phyloP scores from a whole-genome alignment of 257 asterid species.

The Coffea canephora region DNA sequence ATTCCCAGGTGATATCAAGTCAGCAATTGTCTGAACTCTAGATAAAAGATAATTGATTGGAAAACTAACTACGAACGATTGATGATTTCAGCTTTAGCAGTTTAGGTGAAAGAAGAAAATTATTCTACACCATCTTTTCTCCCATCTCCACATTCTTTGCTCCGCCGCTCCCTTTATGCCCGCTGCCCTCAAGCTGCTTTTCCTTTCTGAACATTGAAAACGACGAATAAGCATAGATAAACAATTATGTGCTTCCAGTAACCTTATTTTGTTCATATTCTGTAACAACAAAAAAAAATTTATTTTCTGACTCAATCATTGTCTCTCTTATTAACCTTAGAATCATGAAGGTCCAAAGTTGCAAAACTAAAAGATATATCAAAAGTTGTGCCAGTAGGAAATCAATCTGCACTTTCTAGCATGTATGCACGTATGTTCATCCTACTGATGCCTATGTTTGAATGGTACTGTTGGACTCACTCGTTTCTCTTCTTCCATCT shows the following conservation, averaged over 20 bases:
- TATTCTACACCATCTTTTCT: constrained; percentile 24
- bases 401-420: neutral
- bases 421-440: neutral
- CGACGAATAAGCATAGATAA: neutral
- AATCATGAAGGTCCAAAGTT: neutral
- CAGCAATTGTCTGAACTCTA: constrained; percentile 27
- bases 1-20: constrained; percentile 40
- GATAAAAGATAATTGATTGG: constrained; percentile 31
- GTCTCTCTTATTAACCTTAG: neutral
- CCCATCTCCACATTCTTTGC: constrained; percentile 1
- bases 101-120: constrained; percentile 16
- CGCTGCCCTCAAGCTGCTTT: constrained; percentile 58
- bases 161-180: constrained; percentile 12
- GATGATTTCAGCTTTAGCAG: constrained; percentile 23
- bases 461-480: constrained; percentile 40
- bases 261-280: neutral
- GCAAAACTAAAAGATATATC: no score
- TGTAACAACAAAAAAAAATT: neutral
- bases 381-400: neutral
- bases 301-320: neutral
- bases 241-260: neutral
- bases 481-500: constrained; percentile 96
- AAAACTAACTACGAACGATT: constrained; percentile 41
- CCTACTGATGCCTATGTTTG: neutral
- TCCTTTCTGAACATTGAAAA: constrained; percentile 50